Conservation (phyloP, 306 rosid genomes). For the Vigna reflexopilosa region DNA sequence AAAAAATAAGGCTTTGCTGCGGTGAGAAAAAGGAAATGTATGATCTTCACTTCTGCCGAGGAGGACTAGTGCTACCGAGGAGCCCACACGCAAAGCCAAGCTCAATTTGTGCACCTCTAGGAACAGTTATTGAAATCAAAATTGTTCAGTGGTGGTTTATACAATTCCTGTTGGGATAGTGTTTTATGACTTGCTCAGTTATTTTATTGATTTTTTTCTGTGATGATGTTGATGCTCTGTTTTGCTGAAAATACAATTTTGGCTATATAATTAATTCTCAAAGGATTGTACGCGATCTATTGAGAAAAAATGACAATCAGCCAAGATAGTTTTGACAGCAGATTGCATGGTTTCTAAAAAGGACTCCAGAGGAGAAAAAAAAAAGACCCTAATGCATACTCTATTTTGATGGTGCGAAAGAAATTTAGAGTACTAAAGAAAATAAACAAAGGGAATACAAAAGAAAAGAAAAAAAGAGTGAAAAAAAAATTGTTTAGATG, state of each 20-base stretch:
- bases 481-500: no score
- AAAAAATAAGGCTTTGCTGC: conserved; percentile 67
- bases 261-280: background rate
- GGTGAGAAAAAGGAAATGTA: background rate
- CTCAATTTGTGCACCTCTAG: conserved; percentile 32
- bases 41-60: background rate
- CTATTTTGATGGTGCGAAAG: no score
- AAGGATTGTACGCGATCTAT: background rate
- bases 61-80: conserved; percentile 3
- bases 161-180: background rate
- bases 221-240: conserved; percentile 10
- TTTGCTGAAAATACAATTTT: background rate
- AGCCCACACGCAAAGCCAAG: conserved; percentile 10
- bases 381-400: no score
- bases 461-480: no score
- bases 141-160: conserved; percentile 28
- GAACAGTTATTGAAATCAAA: conserved; percentile 4
- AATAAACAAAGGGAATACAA: no score
- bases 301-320: background rate
- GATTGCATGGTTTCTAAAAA: background rate
- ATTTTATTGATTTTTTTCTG: background rate
- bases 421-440: no score
- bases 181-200: conserved; percentile 29
- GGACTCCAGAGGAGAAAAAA: background rate
- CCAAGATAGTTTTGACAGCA: background rate